phyloP scores from a whole-genome alignment of 345 rosid genomes.

The Populus simonii region DNA sequence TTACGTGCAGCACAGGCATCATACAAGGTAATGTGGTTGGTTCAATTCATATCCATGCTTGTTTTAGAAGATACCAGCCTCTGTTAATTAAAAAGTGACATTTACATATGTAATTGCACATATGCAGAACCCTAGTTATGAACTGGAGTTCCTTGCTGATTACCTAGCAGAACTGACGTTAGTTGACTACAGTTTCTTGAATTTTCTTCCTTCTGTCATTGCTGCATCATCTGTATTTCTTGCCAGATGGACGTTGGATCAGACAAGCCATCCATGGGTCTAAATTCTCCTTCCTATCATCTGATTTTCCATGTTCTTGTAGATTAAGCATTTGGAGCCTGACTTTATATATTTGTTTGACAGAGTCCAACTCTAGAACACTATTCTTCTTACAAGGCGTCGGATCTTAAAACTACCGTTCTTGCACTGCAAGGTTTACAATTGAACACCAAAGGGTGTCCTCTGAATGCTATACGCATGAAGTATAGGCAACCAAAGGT shows the following conservation, averaged over 20 bases:
- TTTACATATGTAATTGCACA: constrained; percentile 9
- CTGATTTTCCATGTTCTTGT: constrained; percentile 1
- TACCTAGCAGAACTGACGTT: constrained; percentile 79
- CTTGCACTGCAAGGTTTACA: constrained; percentile 66
- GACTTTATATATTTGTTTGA: neutral
- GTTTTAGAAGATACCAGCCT: neutral
- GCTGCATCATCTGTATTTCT: constrained; percentile 95
- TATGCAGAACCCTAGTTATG: constrained; percentile 69
- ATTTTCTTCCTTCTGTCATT: constrained; percentile 65
- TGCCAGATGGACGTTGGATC: constrained; percentile 88
- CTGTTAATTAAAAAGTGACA: constrained; percentile 7
- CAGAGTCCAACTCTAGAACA: constrained; percentile 82
- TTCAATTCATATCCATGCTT: neutral
- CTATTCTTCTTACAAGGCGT: constrained; percentile 64
- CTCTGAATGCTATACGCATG: constrained; percentile 60
- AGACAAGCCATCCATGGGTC: constrained; percentile 85
- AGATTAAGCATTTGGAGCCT: constrained; percentile 6
- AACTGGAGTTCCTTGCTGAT: constrained; percentile 70
- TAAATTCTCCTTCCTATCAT: constrained; percentile 22
- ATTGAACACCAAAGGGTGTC: constrained; percentile 55
- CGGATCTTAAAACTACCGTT: constrained; percentile 52
- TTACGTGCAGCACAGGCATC: constrained; percentile 84
- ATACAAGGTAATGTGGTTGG: constrained; percentile 44
- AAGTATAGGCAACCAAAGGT: constrained; percentile 78
- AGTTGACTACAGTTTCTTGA: constrained; percentile 58